Percentiles rank a stretch among this genome's conserved stretches.
These are phyloP conservation scores for Picochlorum sp. DNA, from an alignment of 139 green algal species.

Conservation along the genomic window DNA sequence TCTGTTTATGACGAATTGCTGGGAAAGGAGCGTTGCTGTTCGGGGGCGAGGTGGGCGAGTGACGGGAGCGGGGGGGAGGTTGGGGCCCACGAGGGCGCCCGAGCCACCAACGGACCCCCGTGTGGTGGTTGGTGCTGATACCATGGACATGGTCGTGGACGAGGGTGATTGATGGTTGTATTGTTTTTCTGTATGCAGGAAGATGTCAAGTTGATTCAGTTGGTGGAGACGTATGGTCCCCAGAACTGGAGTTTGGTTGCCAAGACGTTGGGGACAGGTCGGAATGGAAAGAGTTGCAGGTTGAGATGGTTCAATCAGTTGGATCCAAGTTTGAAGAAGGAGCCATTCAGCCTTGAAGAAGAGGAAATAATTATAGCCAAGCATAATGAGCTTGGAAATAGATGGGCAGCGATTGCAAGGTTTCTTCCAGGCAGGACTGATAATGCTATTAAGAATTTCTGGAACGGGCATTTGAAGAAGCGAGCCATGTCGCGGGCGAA, in stretches of 20 bases:
- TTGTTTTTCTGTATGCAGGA: conserved; percentile 18
- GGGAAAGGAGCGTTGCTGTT: neutral
- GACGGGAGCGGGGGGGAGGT: neutral
- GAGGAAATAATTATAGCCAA: conserved; percentile 39
- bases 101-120: no score
- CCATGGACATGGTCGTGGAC: neutral
- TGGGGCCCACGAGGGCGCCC: neutral
- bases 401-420: conserved; percentile 63
- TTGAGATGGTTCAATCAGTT: conserved; percentile 77
- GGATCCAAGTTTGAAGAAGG: conserved; percentile 54
- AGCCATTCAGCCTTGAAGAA: conserved; percentile 57
- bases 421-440: conserved; percentile 63
- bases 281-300: conserved; percentile 76
- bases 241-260: conserved; percentile 43
- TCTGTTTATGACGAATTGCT: no score
- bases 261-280: conserved; percentile 42
- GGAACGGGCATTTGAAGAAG: conserved; percentile 47
- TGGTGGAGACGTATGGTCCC: conserved; percentile 35
- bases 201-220: conserved; percentile 32
- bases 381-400: conserved; percentile 37
- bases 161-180: neutral
- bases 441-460: conserved; percentile 85
- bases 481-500: neutral
- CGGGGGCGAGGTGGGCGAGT: neutral
- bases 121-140: no score